phyloP scores from a whole-genome alignment of 2,329 filamentous ascomycete species.

The Arthrobotrys sinensis region DNA sequence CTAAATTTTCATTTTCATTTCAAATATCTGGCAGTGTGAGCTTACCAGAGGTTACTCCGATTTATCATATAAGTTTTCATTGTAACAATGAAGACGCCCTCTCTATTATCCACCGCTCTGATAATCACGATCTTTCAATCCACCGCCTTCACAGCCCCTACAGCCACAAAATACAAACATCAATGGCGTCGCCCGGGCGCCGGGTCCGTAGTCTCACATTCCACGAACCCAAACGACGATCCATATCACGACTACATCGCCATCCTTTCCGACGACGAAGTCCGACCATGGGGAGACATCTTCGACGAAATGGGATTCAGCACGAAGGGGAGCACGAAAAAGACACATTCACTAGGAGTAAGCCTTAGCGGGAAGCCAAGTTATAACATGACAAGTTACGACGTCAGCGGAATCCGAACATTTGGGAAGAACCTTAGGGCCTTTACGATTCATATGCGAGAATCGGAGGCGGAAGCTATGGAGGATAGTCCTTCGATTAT shows the following conservation, averaged over 20 bases:
- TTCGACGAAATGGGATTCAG: conserved; percentile 60
- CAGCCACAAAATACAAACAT: conserved; percentile 4
- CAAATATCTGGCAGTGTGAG: neutral
- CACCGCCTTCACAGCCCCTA: neutral
- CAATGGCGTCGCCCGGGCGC: neutral
- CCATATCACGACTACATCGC: conserved; percentile 60
- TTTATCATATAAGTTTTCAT: neutral
- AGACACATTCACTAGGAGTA: conserved; percentile 64
- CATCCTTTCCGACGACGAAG: conserved; percentile 62
- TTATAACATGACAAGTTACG: conserved; percentile 46
- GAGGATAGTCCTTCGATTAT: conserved; percentile 21
- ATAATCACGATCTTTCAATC: conserved; percentile 8
- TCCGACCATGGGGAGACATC: conserved; percentile 59
- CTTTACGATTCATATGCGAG: conserved; percentile 61
- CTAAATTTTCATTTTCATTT: neutral
- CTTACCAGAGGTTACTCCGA: neutral
- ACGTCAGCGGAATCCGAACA: conserved; percentile 44
- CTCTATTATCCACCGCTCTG: neutral
- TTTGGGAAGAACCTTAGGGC: conserved; percentile 57
- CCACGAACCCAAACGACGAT: conserved; percentile 11
- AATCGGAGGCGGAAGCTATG: conserved; percentile 29
- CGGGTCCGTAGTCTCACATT: neutral
- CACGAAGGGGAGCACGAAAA: conserved; percentile 4
- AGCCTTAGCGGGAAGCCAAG: neutral
- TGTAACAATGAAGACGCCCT: conserved; percentile 10